Percentiles rank a stretch among this genome's conserved stretches.
Conservation (phyloP, 2,329 filamentous ascomycete species). For the Endoconidiophora polonica region DNA sequence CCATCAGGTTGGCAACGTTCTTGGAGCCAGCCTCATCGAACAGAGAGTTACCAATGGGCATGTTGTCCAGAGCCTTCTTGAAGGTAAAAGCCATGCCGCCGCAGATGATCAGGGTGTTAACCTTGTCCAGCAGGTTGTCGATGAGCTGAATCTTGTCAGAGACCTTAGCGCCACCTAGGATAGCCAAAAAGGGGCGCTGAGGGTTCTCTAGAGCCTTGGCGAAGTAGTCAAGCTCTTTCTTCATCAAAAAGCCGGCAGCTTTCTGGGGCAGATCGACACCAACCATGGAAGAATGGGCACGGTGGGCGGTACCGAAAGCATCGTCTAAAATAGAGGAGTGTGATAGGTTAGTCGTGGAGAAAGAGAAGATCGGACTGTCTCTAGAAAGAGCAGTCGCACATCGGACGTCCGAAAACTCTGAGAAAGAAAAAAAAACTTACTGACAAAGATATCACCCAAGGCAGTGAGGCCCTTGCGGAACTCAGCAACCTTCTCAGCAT, state of each 20-base stretch:
- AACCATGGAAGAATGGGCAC: slow-evolving; percentile 98
- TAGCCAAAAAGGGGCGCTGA: slow-evolving; percentile 91
- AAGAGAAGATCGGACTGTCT: background rate
- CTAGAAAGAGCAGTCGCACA: background rate
- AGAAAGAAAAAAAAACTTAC: slow-evolving; percentile 34
- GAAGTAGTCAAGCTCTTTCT: slow-evolving; percentile 99
- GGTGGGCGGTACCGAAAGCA: slow-evolving; percentile 95
- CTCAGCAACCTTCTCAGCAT: slow-evolving; percentile 77
- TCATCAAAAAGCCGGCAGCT: slow-evolving; percentile 95
- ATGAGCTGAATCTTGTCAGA: slow-evolving; percentile 99
- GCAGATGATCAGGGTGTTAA: slow-evolving; percentile 91
- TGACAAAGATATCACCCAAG: slow-evolving; percentile 91
- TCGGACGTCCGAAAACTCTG: background rate
- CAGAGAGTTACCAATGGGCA: slow-evolving; percentile 77
- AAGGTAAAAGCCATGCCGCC: slow-evolving; percentile 99
- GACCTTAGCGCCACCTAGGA: slow-evolving; percentile 95
- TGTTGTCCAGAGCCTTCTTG: slow-evolving; percentile 92
- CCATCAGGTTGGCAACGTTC: slow-evolving; percentile 71
- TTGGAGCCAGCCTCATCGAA: slow-evolving; percentile 91
- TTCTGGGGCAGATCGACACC: slow-evolving; percentile 90
- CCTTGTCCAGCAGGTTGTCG: slow-evolving; percentile 96
- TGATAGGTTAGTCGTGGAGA: background rate
- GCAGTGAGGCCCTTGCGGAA: slow-evolving; percentile 93
- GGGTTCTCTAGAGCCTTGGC: slow-evolving; percentile 88
- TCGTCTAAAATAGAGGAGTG: slow-evolving; percentile 29